Evolutionary conservation across 176 grass and related monocot species (phyloP), one percentile per base, ranked within the genome.

Genomic region (Carex cristatella): DNA sequence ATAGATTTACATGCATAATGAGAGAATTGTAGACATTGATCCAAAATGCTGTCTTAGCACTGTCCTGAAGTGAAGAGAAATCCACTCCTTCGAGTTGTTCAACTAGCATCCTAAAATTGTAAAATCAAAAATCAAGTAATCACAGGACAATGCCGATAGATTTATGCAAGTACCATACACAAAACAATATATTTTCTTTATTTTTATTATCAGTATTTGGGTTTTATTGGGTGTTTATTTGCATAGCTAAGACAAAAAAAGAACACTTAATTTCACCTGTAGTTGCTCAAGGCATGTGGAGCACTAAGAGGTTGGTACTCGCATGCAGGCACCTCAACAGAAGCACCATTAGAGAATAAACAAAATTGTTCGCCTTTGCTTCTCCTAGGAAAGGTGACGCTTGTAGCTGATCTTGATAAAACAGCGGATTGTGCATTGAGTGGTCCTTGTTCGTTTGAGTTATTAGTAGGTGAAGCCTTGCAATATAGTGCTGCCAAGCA

Each of bases 11-110:
- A 89, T 99, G 96, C 96, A 99, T 95, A 79, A 99, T 63, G 82
- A 99, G 91, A 79, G 93, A 90, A 86, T 99, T 99, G 87, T 99
- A 99, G 77, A 99, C 84, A 79, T 99, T 99, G 84, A 95, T 91
- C 96, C 96, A 99, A 49, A 99, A 99, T 49, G 93, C 90, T 89
- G 94, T 79, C 80, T 99, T 99, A 58, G 88, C 79, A 53, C 61
- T 91, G 81, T 61, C 86, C 35, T 88, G 88, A 55, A 92, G 88
- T 64, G 87, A 84, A 73, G 85, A 89, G 53, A 95, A 86, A 88
- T 99, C 96, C 76, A 94, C 93, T 86, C 89, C 90, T 84, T 99
- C 96, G 65, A 99, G 91, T 83, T 99, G 96, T 84, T 99, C 93
- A 73, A 99, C 93, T 83, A 99, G 87, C 84, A 95, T 92, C 67